phyloP scores from a whole-genome alignment of 2,329 filamentous ascomycete genomes.

The Elsinoe batatas region DNA sequence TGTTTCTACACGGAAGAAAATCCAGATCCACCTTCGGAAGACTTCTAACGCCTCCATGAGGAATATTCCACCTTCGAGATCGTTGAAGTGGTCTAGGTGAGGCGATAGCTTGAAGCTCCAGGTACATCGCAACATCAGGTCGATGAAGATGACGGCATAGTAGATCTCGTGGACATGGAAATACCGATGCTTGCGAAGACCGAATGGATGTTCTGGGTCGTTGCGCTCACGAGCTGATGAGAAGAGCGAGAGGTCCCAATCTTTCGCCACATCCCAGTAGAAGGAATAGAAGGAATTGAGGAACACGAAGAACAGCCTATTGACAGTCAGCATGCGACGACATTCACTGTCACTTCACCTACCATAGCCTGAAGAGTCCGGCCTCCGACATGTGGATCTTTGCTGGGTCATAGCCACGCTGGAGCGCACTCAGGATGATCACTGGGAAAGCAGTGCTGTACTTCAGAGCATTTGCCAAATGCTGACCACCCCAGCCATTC shows the following conservation, averaged over 20 bases:
- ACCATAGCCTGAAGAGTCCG: slow-evolving; percentile 48
- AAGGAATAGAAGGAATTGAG: slow-evolving; percentile 91
- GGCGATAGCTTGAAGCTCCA: slow-evolving; percentile 84
- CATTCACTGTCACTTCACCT: slow-evolving; percentile 19
- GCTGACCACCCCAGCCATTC: slow-evolving; percentile 70
- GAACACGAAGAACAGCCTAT: slow-evolving; percentile 63
- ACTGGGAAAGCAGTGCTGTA: slow-evolving; percentile 93
- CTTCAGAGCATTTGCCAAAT: slow-evolving; percentile 88
- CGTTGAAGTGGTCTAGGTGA: slow-evolving; percentile 71
- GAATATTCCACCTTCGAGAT: slow-evolving; percentile 83
- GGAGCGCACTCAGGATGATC: slow-evolving; percentile 66
- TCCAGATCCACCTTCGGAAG: slow-evolving; percentile 86
- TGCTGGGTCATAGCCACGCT: slow-evolving; percentile 51
- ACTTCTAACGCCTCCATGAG: slow-evolving; percentile 80
- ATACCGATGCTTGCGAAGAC: slow-evolving; percentile 62
- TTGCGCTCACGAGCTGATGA: slow-evolving; percentile 43
- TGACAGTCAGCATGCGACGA: slow-evolving; percentile 15
- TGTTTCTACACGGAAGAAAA: slow-evolving; percentile 89
- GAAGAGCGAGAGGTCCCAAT: slow-evolving; percentile 91
- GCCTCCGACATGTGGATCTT: slow-evolving; percentile 45
- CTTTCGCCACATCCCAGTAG: slow-evolving; percentile 94
- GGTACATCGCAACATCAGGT: slow-evolving; percentile 74
- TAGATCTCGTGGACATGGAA: slow-evolving; percentile 67
- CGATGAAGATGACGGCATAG: slow-evolving; percentile 68
- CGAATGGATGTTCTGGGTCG: slow-evolving; percentile 60